These are phyloP conservation scores for Tetradesmus lagerheimii DNA, from an alignment of 139 green algal species.

Conservation along the genomic window DNA sequence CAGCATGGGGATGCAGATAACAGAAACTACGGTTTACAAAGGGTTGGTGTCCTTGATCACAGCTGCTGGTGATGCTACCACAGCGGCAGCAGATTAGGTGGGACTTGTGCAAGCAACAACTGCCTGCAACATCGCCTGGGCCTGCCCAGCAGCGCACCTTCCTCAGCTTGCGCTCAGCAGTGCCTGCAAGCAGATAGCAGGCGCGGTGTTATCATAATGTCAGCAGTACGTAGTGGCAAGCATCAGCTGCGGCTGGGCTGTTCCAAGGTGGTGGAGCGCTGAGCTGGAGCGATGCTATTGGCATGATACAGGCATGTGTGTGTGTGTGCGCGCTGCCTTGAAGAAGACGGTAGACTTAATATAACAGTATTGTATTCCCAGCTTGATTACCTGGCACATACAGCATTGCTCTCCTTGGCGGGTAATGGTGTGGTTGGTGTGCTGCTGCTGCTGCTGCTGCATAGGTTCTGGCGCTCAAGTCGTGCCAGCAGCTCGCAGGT, in stretches of 20 bases:
- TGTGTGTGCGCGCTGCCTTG: too few relatives aligned
- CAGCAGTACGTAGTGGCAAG: not conserved
- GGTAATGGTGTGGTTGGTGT: conserved; percentile 19
- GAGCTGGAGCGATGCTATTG: not conserved
- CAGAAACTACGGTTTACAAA: too few relatives aligned
- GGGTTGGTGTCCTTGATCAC: not conserved
- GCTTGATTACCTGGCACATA: conserved; percentile 52
- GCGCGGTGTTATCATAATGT: not conserved
- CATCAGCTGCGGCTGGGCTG: not conserved
- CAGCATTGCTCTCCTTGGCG: conserved; percentile 49
- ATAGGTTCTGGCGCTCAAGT: not conserved
- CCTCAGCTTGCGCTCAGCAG: conserved; percentile 46
- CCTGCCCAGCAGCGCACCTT: conserved; percentile 25
- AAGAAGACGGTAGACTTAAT: too few relatives aligned
- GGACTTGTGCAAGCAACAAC: too few relatives aligned
- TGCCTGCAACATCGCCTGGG: not conserved
- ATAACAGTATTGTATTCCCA: too few relatives aligned
- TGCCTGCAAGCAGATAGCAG: conserved; percentile 21
- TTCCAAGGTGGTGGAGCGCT: not conserved
- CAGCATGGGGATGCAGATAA: too few relatives aligned
- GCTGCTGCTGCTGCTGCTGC: conserved; percentile 7
- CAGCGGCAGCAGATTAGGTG: not conserved
- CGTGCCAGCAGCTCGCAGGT: not conserved
- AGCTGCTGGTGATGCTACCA: not conserved
- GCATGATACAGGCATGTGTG: too few relatives aligned